A percentile compares a stretch with the other conserved stretches of the same genome.
Evolutionary conservation across 23 red algal species (phyloP).

Genomic region (Gracilaria domingensis): DNA sequence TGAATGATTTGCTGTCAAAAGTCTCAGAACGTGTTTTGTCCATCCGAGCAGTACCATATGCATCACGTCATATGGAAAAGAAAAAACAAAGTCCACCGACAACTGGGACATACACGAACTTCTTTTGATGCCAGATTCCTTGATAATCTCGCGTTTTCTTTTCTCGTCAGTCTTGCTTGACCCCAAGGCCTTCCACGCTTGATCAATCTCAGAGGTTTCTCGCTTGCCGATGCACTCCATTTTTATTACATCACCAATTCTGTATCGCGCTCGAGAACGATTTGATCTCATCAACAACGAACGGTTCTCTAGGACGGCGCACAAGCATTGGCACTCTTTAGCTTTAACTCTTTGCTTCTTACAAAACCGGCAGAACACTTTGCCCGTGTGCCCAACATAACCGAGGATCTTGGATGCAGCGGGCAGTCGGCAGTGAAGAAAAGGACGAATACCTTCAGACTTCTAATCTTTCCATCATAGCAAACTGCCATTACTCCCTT

Average conservation of each 20-base stretch:
- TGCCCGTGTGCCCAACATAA: slow-evolving; percentile 15
- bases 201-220: neutral
- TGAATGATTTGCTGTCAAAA: neutral
- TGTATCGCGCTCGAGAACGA: no score
- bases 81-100: neutral
- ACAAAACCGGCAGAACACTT: slow-evolving; percentile 1
- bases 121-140: neutral
- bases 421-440: neutral
- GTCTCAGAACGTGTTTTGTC: neutral
- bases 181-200: neutral
- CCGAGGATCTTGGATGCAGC: slow-evolving; percentile 14
- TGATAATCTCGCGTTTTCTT: neutral
- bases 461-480: slow-evolving; percentile 1
- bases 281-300: neutral
- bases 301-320: neutral
- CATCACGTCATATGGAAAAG: slow-evolving; percentile 23
- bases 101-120: neutral
- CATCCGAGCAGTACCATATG: slow-evolving; percentile 1
- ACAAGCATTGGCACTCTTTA: neutral
- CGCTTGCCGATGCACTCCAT: neutral
- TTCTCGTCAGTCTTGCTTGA: neutral
- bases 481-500: neutral
- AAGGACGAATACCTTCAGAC: neutral
- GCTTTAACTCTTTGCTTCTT: neutral
- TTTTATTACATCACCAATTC: neutral